Percentiles rank a stretch among this genome's conserved stretches.
These are phyloP conservation scores for Triticum monococcum DNA, from an alignment of 176 grass and related monocot genomes.

Conservation along the genomic window DNA sequence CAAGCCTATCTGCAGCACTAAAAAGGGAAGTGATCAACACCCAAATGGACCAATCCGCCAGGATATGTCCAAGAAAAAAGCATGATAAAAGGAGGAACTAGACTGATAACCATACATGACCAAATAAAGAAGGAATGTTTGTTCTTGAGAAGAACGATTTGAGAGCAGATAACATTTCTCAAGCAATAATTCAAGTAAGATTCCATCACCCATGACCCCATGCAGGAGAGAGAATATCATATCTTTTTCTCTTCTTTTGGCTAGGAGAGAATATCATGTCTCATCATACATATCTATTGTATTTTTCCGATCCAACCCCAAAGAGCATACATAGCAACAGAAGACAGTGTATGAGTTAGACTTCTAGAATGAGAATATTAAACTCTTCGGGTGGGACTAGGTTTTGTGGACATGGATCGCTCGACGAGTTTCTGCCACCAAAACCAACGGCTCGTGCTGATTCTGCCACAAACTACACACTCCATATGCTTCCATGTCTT, in stretches of 20 bases:
- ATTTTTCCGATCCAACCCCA: neutral
- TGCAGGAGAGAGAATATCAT: neutral
- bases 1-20: neutral
- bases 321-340: neutral
- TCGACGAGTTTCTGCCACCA: constrained; percentile 13
- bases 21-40: constrained; percentile 3
- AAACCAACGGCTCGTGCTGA: constrained; percentile 29
- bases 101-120: constrained; percentile 1
- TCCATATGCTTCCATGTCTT: neutral
- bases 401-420: constrained; percentile 59
- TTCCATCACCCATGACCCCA: neutral
- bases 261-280: neutral
- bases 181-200: constrained; percentile 28
- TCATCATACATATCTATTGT: neutral
- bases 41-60: neutral
- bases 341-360: neutral
- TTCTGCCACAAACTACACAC: neutral
- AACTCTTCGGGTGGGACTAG: constrained; percentile 34
- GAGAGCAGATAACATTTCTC: constrained; percentile 28
- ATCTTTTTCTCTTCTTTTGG: neutral
- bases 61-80: constrained; percentile 4
- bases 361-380: constrained; percentile 1
- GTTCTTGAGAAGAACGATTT: neutral
- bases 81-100: neutral
- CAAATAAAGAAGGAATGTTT: neutral